Evolutionary conservation across 1,139 yeast genomes (phyloP).

Genomic region (Sugiyamaella neomexicana): DNA sequence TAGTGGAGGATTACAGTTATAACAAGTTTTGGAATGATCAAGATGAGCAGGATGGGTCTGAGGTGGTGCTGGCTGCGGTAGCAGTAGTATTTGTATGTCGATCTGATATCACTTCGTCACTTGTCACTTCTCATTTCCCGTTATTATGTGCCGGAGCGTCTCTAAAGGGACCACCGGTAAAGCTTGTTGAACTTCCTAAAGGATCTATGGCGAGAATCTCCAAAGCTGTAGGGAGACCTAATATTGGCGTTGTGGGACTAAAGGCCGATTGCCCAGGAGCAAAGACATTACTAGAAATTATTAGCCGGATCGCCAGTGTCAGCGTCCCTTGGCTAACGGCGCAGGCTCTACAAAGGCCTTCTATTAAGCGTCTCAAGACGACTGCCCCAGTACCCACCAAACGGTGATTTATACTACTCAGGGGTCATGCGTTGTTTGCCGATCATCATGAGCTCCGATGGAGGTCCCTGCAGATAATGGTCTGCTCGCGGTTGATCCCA

Average conservation of each 20-base stretch:
- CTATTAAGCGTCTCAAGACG: slow-evolving; percentile 21
- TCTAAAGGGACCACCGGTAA: slow-evolving; percentile 17
- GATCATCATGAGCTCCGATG: too few relatives aligned
- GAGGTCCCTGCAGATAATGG: too few relatives aligned
- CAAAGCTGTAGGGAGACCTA: slow-evolving; percentile 16
- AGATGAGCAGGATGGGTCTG: neutral
- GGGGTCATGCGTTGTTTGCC: neutral
- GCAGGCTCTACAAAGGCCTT: slow-evolving; percentile 17
- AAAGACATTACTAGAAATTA: slow-evolving; percentile 10
- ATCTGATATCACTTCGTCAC: slow-evolving; percentile 27
- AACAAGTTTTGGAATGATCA: slow-evolving; percentile 8
- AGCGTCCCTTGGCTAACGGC: slow-evolving; percentile 22
- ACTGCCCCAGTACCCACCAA: slow-evolving; percentile 21
- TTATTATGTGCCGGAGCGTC: slow-evolving; percentile 28
- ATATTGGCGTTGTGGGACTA: slow-evolving; percentile 21
- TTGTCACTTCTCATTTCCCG: slow-evolving; percentile 30
- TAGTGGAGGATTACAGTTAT: slow-evolving; percentile 23
- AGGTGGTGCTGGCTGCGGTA: slow-evolving; percentile 2
- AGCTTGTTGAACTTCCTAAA: slow-evolving; percentile 28
- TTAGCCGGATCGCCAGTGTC: slow-evolving; percentile 8
- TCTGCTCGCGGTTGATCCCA: too few relatives aligned
- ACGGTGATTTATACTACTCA: neutral
- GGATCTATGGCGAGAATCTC: slow-evolving; percentile 27
- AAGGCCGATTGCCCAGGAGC: slow-evolving; percentile 16
- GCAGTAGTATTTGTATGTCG: slow-evolving; percentile 29